Base-by-base conservation (phyloP, 2,329 filamentous ascomycete species). In the Paracorniculantispora psalliotae region DNA sequence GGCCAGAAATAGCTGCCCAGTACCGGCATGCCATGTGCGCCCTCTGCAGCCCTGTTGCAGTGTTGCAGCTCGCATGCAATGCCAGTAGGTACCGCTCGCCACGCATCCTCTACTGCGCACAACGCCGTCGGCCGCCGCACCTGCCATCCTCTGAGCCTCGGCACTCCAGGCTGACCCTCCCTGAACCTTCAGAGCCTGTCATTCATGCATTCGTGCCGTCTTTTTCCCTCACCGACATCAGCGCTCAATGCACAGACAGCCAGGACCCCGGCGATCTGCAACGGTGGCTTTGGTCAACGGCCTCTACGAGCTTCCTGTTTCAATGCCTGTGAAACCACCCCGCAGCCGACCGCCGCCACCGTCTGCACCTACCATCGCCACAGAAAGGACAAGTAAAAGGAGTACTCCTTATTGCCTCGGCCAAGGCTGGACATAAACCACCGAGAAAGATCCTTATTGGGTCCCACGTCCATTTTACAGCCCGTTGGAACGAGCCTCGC, bases 251-350 rank as follows among this genome's bases (percentile, higher is more conserved):
- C 30, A 25, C 23, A 44, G 35, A 25, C 13, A 50, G 12, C 37
- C 21, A 6, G 26, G 33, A n/a, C 7, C 26, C 35, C n/a, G 26
- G 35, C 19, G 55, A 57, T 57, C 55, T 50, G 55, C 55, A 49
- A 28, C 7, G 35, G 25, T 26, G 26, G 52, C 15, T 25, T 23
- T 35, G 30, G 25, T 19, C 53, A 48, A 48, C 23, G 15, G 41
- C 23, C 10, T 57, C 37, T n/a, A 25, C 25, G n/a, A 44, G 35
- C 46, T 50, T 35, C 55, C 55, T 43, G 26, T 44, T 44, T 57
- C 55, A 50, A 57, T 48, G 25, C 41, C 35, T 41, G 23, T 39
- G 53, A 48, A 57, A 57, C 55, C 46, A 50, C 46, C 55, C 55
- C 47, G 55, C 53, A 49, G 23, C 28, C 44, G 13, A 13, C 46